Evolutionary conservation across 768 basidiomycete species (phyloP).

Genomic region (Inosperma sp.): DNA sequence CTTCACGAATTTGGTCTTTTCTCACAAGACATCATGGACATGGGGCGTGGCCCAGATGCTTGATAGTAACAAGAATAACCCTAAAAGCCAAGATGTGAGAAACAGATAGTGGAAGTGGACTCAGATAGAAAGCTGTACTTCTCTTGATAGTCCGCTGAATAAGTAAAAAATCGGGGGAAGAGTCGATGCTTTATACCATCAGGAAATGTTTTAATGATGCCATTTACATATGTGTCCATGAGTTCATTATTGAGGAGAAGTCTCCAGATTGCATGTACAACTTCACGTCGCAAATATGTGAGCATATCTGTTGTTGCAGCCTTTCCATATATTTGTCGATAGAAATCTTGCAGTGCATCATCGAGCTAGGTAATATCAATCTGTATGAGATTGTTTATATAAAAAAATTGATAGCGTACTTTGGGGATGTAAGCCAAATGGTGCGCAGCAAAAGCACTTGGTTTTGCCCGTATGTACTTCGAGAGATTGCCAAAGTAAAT

Average conservation of each 20-base stretch:
- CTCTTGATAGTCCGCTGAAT: constrained; percentile 39
- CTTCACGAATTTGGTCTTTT: constrained; percentile 22
- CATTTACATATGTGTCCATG: constrained; percentile 27
- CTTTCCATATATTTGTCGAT: neutral
- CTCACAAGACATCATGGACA: constrained; percentile 36
- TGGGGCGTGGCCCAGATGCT: constrained; percentile 28
- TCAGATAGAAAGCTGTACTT: constrained; percentile 26
- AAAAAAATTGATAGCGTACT: constrained; percentile 7
- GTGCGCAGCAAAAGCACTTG: constrained; percentile 27
- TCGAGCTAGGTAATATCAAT: neutral
- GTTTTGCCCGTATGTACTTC: constrained; percentile 33
- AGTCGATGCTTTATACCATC: constrained; percentile 30
- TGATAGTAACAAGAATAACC: constrained; percentile 33
- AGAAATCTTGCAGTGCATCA: neutral
- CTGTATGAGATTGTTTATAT: neutral
- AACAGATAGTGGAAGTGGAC: neutral
- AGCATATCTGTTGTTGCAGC: neutral
- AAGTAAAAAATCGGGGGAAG: constrained; percentile 34
- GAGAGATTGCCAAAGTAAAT: constrained; percentile 36
- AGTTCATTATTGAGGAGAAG: constrained; percentile 24
- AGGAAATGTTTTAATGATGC: constrained; percentile 29
- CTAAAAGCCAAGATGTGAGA: constrained; percentile 9
- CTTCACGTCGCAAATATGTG: constrained; percentile 5
- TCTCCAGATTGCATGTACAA: constrained; percentile 31
- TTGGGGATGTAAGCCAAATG: constrained; percentile 40